Percentiles rank a stretch among this genome's conserved stretches.
These are phyloP conservation scores for Brassica carinata DNA, from an alignment of 345 rosid genomes.

Conservation along the genomic window DNA sequence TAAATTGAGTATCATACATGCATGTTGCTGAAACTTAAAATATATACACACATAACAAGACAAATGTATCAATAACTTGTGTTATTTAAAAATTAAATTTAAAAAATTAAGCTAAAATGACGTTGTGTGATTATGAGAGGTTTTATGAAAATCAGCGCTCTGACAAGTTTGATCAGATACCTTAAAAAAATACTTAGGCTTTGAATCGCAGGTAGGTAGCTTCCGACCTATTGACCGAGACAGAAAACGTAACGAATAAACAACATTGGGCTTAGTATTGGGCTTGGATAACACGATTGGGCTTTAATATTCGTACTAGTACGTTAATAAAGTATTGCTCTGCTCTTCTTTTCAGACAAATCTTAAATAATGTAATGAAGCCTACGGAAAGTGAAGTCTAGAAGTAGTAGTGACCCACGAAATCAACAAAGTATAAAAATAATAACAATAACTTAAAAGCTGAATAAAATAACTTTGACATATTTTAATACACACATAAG, in stretches of 20 bases:
- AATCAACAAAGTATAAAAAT: slow-evolving; percentile 29
- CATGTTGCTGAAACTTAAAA: not conserved
- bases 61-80: slow-evolving; percentile 3
- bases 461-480: not conserved
- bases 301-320: not conserved
- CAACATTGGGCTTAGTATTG: not conserved
- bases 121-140: slow-evolving; percentile 18
- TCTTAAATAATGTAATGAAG: slow-evolving; percentile 10
- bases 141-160: slow-evolving; percentile 24
- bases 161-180: not conserved
- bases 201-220: not conserved
- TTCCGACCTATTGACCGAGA: not conserved
- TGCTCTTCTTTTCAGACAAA: not conserved
- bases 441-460: slow-evolving; percentile 1
- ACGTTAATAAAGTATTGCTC: not conserved
- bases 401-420: slow-evolving; percentile 31
- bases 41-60: slow-evolving; percentile 23
- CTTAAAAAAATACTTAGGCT: not conserved
- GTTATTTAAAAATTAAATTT: not conserved
- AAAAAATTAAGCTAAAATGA: not conserved
- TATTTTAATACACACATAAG: slow-evolving; percentile 10
- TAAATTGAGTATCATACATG: not conserved
- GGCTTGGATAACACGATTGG: not conserved
- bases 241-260: not conserved
- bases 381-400: slow-evolving; percentile 30